Percentiles rank a stretch among this genome's conserved stretches.
Conservation (phyloP, 495 filamentous ascomycete species). For the Extremus antarcticus region DNA sequence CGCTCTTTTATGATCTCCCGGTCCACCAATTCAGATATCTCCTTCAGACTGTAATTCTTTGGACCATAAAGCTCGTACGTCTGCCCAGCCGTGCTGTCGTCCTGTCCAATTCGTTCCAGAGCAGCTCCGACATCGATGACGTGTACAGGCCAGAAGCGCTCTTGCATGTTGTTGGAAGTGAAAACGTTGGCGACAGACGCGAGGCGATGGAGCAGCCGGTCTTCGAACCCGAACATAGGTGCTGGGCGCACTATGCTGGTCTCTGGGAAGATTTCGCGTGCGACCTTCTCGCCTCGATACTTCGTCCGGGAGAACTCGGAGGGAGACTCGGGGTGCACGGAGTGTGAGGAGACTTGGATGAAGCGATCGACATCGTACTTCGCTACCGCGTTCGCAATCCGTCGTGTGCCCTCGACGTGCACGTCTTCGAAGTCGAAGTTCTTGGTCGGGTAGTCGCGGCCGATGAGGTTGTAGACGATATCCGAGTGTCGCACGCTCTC, state of each 20-base stretch:
- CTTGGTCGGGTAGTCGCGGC: slow-evolving; percentile 92
- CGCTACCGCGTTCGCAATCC: slow-evolving; percentile 88
- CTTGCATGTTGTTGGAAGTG: slow-evolving; percentile 83
- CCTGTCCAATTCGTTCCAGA: slow-evolving; percentile 76
- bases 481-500: slow-evolving; percentile 94
- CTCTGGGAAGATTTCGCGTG: slow-evolving; percentile 86
- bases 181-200: slow-evolving; percentile 68
- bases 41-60: slow-evolving; percentile 77
- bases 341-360: slow-evolving; percentile 94
- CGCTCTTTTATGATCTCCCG: slow-evolving; percentile 83
- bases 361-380: slow-evolving; percentile 98
- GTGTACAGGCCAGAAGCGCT: slow-evolving; percentile 79
- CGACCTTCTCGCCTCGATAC: slow-evolving; percentile 69
- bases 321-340: slow-evolving; percentile 66
- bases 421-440: slow-evolving; percentile 92
- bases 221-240: slow-evolving; percentile 89
- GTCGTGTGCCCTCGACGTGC: slow-evolving; percentile 86
- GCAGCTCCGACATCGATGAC: slow-evolving; percentile 80
- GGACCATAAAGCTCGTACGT: slow-evolving; percentile 95
- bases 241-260: slow-evolving; percentile 94
- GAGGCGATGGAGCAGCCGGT: slow-evolving; percentile 77
- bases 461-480: slow-evolving; percentile 91
- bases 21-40: slow-evolving; percentile 81
- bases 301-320: slow-evolving; percentile 88
- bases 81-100: slow-evolving; percentile 78